Conservation (phyloP, 1,284 basidiomycete species). For the Cryptococcus sp. region DNA sequence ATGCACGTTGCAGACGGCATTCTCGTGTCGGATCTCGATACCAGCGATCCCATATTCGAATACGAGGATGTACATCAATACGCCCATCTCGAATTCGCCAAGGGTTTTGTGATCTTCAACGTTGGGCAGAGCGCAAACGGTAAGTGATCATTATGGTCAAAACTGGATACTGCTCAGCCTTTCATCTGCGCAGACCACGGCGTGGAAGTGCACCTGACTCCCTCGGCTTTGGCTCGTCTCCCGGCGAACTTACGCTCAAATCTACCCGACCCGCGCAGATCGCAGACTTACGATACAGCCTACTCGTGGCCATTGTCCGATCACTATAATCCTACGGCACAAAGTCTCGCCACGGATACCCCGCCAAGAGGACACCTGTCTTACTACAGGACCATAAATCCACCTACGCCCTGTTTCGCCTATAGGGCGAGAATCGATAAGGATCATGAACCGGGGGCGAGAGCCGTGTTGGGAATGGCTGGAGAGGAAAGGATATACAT, state of each 20-base stretch:
- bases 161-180: not conserved
- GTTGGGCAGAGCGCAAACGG: constrained; percentile 5
- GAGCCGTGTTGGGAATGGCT: constrained; percentile 34
- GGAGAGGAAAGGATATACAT: constrained; percentile 36
- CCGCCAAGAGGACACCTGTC: constrained; percentile 39
- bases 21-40: constrained; percentile 26
- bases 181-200: constrained; percentile 3
- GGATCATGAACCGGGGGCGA: constrained; percentile 22
- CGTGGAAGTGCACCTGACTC: constrained; percentile 19
- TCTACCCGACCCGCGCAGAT: constrained; percentile 3
- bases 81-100: constrained; percentile 45
- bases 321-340: constrained; percentile 1
- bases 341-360: constrained; percentile 1
- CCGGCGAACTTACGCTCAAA: not conserved
- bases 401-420: constrained; percentile 35
- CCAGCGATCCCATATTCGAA: constrained; percentile 28
- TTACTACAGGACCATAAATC: constrained; percentile 35
- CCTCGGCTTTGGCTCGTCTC: constrained; percentile 6
- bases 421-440: constrained; percentile 42
- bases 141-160: no score
- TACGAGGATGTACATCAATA: constrained; percentile 21
- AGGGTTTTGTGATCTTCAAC: constrained; percentile 42
- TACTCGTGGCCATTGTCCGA: constrained; percentile 16
- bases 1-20: constrained; percentile 19
- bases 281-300: constrained; percentile 12